These are phyloP conservation scores for Trypanosoma lewisi DNA, from an alignment of 208 protist species.

Conservation along the genomic window DNA sequence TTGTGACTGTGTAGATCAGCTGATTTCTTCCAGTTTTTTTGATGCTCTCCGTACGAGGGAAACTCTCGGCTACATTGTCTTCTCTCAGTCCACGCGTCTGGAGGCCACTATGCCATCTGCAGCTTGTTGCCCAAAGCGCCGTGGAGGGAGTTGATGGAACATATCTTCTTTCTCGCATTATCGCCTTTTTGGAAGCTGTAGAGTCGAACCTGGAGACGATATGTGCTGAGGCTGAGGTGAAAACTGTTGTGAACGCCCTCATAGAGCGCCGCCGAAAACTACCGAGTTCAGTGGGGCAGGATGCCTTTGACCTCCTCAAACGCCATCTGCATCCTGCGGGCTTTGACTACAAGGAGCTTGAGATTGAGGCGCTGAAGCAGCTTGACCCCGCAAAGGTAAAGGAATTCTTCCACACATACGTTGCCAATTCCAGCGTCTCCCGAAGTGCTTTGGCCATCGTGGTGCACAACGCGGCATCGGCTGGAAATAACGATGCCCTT, in stretches of 20 bases:
- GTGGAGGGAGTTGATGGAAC: conserved; percentile 43
- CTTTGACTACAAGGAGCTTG: conserved; percentile 28
- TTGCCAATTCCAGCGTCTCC: conserved; percentile 43
- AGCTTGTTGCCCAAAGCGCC: conserved; percentile 60
- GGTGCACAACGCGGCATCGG: conserved; percentile 36
- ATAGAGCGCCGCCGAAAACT: conserved; percentile 42
- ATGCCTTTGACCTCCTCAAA: conserved; percentile 29
- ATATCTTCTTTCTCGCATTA: conserved; percentile 75
- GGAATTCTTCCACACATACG: conserved; percentile 30
- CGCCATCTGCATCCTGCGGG: conserved; percentile 36
- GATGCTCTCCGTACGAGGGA: conserved; percentile 70
- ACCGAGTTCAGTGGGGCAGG: conserved; percentile 43
- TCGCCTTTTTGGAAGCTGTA: conserved; percentile 59
- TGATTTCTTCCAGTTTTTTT: conserved; percentile 73
- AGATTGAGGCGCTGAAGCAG: conserved; percentile 37
- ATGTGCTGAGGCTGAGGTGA: conserved; percentile 35
- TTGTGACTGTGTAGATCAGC: conserved; percentile 29
- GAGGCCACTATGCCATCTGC: conserved; percentile 34
- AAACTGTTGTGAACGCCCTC: conserved; percentile 39
- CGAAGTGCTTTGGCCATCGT: conserved; percentile 39
- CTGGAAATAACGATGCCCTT: conserved; percentile 17
- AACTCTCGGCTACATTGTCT: conserved; percentile 80
- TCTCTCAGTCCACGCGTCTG: conserved; percentile 17
- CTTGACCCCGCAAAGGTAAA: conserved; percentile 34
- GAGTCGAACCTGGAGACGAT: conserved; percentile 36